Base-by-base conservation (phyloP, 192 early-diverging fungal species). In the Gaertneriomyces sp. region DNA sequence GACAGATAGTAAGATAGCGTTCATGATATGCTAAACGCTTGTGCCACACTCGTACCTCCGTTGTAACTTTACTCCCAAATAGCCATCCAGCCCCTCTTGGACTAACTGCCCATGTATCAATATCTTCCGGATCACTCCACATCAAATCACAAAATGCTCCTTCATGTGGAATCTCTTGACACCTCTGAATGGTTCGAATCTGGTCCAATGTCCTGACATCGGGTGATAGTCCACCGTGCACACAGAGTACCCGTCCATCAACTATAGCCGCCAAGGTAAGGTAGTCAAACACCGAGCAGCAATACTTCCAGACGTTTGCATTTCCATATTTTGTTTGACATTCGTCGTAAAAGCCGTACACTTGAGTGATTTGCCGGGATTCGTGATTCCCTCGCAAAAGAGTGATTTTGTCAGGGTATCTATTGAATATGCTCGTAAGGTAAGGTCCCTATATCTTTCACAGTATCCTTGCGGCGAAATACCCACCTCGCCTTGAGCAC, bases 51-150 rank as follows among this genome's bases (percentile, higher is more conserved):
- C 54, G 12, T 72, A 91, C 90, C 82, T 95, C 87, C n/a, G 89
- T 89, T 52, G 94, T 96, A 43, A 94, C 92, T 78, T 93, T 91
- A 42, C 86, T 82, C 6, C 96, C 96, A 82, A 99, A 99, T 14
- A 96, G 78, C 89, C 92, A 99, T 46, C 96, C 97, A 46, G 94
- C 94, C 44, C 94, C 96, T 58, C 94, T 75, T 46, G 91, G 91
- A 75, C 88, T 90, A 25, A 92, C 89, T 20, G 88, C 90, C 92
- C 92, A 94, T 6, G 91, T 90, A 43, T 93, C 91, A 70, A 93
- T 92, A 45, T 95, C 92, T 70, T 95, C 93, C 11, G 93, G 93
- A 76, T 95, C 92, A n/a, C 91, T 93, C 92, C 92, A 93, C 91
- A 93, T 93, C 55, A 95, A 71, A 85, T 93, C 82, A 75, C 93